These are phyloP conservation scores for Clarkia xantiana DNA, from an alignment of 345 rosid genomes.

Conservation along the genomic window DNA sequence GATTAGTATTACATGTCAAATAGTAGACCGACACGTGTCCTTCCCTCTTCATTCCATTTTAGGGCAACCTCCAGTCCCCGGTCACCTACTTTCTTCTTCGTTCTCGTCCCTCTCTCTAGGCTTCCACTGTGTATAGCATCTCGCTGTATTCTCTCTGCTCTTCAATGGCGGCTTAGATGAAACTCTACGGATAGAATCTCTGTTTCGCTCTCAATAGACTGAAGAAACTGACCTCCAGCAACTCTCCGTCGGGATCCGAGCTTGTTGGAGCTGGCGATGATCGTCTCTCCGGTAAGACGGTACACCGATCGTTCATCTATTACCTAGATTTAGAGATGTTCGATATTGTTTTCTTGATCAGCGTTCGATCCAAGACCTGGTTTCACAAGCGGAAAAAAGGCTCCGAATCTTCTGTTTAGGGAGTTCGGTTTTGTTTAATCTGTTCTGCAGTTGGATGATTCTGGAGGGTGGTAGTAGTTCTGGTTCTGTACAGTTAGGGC, in stretches of 20 bases:
- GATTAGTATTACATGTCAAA: no score
- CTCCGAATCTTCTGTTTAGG: neutral
- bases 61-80: no score
- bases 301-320: neutral
- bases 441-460: neutral
- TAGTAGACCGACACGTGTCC: no score
- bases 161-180: no score
- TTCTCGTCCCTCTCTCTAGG: no score
- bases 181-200: no score
- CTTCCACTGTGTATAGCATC: no score
- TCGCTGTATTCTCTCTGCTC: no score
- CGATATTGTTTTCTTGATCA: constrained; percentile 7
- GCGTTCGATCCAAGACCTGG: constrained; percentile 17
- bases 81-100: no score
- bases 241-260: constrained; percentile 7
- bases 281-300: constrained; percentile 10
- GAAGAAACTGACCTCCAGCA: constrained; percentile 1
- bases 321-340: constrained; percentile 13
- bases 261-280: constrained; percentile 6
- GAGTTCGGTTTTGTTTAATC: neutral
- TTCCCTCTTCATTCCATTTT: no score
- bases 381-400: constrained; percentile 15
- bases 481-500: neutral
- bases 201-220: no score
- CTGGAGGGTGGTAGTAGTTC: neutral